Evolutionary conservation across 345 rosid genomes (phyloP).

Genomic region (Euphorbia peplus): DNA sequence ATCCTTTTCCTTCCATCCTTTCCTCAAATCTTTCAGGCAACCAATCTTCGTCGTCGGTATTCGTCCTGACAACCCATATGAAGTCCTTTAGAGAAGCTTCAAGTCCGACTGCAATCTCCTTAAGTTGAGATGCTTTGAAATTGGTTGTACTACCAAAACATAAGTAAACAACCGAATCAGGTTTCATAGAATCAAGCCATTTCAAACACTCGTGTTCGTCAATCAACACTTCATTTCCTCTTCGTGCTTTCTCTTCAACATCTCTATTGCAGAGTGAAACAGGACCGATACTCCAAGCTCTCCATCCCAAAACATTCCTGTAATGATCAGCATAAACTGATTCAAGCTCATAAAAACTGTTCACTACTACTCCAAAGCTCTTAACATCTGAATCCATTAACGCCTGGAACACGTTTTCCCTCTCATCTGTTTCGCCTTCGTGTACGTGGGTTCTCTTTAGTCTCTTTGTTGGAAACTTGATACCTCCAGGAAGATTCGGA

Average conservation of each 20-base stretch:
- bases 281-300: conserved; percentile 40
- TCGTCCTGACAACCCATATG: conserved; percentile 39
- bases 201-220: conserved; percentile 32
- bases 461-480: conserved; percentile 21
- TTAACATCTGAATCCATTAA: conserved; percentile 35
- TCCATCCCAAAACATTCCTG: conserved; percentile 33
- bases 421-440: neutral
- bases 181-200: conserved; percentile 37
- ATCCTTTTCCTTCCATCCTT: conserved; percentile 29
- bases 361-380: conserved; percentile 62
- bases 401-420: neutral
- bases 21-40: conserved; percentile 36
- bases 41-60: conserved; percentile 32
- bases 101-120: conserved; percentile 37
- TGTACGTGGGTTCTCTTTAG: neutral
- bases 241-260: conserved; percentile 8
- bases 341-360: conserved; percentile 75
- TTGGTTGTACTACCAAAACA: conserved; percentile 34
- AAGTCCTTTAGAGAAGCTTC: conserved; percentile 27
- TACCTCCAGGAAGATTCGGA: conserved; percentile 35
- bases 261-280: conserved; percentile 22
- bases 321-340: conserved; percentile 43
- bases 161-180: conserved; percentile 37
- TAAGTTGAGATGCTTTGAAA: conserved; percentile 27
- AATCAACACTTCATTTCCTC: conserved; percentile 19